Base-by-base conservation (phyloP, 768 basidiomycete genomes). In the Rhodotorula babjevae region DNA sequence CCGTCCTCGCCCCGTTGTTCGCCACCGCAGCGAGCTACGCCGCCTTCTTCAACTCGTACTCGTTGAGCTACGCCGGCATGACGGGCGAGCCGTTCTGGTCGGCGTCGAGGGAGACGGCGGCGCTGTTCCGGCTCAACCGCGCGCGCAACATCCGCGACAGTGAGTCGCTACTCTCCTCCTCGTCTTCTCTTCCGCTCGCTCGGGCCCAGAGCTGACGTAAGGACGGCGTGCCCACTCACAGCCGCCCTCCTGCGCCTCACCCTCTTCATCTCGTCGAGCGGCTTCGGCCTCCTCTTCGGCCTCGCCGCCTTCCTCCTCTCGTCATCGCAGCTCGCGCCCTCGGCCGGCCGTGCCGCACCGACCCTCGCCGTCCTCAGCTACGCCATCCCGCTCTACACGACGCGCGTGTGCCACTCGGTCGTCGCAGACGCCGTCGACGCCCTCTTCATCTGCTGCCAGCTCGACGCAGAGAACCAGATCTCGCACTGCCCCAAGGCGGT, bases 271-370 rank as follows among this genome's bases (percentile, higher is more conserved):
- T 86, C 90, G 21, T 89, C 92, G 27, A 83, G 91, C 62, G 90
- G 89, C 1, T 83, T 93, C 71, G 90, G 90, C 1, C 85, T 93
- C 73, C 90, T 92, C 11, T 90, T 91, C 73, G 88, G 91, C 23
- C 83, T 94, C 42, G 82, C 86, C 50, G 90, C 92, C 10, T 96
- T 95, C 80, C 81, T 97, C 29, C 91, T 94, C 76, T 90, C 92
- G n/a, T 89, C 91, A 4, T 61, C 49, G 14, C 64, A 64, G 29
- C 52, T 72, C 49, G 27, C 52, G 16, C 63, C 81, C 88, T 89
- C 0, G 81, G 92, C 31, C 79, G 80, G 61, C 19, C 50, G 27
- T 87, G 87, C 36, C 90, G 91, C 0, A 80, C 87, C 59, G 85
- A 89, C 76, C 91, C 92, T 0, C 83, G 87, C 90, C 1, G 75